Evolutionary conservation across 768 basidiomycete genomes (phyloP).

Genomic region (Sistotremastrum niveocremeum): DNA sequence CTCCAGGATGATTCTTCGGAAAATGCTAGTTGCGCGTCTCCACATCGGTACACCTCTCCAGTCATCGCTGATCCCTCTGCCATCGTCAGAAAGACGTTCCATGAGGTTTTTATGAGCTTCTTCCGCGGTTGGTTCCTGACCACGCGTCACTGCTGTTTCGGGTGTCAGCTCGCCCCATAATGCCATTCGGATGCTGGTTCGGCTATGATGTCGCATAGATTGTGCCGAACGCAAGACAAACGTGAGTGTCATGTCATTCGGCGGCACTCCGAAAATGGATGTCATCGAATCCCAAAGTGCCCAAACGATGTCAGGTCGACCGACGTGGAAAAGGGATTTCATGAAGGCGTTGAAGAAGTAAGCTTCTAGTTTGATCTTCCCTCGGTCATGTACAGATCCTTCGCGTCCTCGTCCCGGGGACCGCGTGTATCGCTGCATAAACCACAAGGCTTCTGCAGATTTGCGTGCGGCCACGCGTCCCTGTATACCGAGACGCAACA

Average conservation of each 20-base stretch:
- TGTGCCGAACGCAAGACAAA: conserved; percentile 49
- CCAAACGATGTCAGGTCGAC: conserved; percentile 52
- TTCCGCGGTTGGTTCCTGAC: conserved; percentile 9
- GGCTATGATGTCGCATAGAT: conserved; percentile 35
- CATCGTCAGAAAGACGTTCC: conserved; percentile 15
- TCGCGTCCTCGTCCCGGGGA: conserved; percentile 13
- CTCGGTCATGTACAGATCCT: conserved; percentile 3
- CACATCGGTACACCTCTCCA: conserved; percentile 35
- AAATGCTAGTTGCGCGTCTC: conserved; percentile 36
- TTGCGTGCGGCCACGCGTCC: too few relatives aligned
- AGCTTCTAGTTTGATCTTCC: conserved; percentile 19
- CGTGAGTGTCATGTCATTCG: conserved; percentile 41
- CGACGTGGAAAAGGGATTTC: conserved; percentile 31
- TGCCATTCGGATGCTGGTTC: conserved; percentile 26
- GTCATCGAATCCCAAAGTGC: conserved; percentile 55
- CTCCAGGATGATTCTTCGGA: conserved; percentile 42
- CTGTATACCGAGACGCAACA: conserved; percentile 3
- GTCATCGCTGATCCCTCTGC: conserved; percentile 18
- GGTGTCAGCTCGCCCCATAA: conserved; percentile 14
- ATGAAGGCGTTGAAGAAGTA: conserved; percentile 25
- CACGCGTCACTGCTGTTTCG: conserved; percentile 2
- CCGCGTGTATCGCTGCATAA: conserved; percentile 7
- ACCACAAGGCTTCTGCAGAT: conserved; percentile 8
- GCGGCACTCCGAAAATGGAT: conserved; percentile 40
- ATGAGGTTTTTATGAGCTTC: conserved; percentile 13